Conservation (phyloP, 805 yeast species). For the Cyberlindnera meyerae region DNA sequence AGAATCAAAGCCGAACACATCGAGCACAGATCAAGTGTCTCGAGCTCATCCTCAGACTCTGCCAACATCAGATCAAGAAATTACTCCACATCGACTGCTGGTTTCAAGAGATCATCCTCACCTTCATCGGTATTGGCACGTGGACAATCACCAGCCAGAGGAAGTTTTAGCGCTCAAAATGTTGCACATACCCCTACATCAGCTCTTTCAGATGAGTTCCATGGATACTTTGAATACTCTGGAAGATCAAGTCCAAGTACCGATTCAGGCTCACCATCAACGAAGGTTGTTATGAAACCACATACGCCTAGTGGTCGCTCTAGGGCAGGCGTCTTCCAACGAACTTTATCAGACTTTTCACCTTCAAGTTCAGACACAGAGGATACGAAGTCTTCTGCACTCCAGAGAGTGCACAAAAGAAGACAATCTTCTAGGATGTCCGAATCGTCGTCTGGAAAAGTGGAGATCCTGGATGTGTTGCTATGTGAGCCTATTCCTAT, state of each 20-base stretch:
- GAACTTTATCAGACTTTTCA: constrained; percentile 33
- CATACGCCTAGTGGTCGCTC: too few relatives aligned
- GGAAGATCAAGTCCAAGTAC: constrained; percentile 33
- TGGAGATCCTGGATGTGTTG: constrained; percentile 55
- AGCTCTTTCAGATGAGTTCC: constrained; percentile 30
- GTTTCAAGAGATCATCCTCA: constrained; percentile 43
- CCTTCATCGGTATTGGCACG: constrained; percentile 32
- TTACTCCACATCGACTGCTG: constrained; percentile 29
- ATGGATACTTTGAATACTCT: constrained; percentile 22
- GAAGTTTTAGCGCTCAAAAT: constrained; percentile 17
- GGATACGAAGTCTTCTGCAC: constrained; percentile 46
- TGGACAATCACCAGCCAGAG: constrained; percentile 30
- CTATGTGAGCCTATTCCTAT: constrained; percentile 87
- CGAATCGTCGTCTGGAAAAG: constrained; percentile 14
- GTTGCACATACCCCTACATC: constrained; percentile 23
- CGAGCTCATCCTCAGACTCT: constrained; percentile 34
- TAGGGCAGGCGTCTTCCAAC: constrained; percentile 20
- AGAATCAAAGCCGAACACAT: constrained; percentile 79
- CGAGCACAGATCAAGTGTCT: constrained; percentile 34
- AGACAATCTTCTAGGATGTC: constrained; percentile 43
- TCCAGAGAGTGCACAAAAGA: constrained; percentile 48
- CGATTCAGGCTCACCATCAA: constrained; percentile 26
- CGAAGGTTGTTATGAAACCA: constrained; percentile 18
- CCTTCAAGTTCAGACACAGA: constrained; percentile 65
- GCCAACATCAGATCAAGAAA: constrained; percentile 26